Evolutionary conservation across 2,329 filamentous ascomycete genomes (phyloP), one percentile per base, ranked within the genome.

Genomic region (Aureobasidium sp.): DNA sequence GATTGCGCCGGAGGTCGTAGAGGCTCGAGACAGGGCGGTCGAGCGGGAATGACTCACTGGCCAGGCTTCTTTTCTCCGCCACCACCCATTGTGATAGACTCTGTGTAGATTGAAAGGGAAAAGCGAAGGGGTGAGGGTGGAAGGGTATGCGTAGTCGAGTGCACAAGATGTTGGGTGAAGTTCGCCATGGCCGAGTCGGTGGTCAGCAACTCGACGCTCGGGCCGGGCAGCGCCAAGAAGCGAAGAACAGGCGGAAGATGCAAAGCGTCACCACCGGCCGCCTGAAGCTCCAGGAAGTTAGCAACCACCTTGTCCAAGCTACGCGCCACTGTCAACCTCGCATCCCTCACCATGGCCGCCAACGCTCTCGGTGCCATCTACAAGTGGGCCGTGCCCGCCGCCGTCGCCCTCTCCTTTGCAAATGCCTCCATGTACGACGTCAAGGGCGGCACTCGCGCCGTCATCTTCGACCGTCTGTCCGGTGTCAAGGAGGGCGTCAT

Each of bases 361-460:
- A 76, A 79, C 66, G 71, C 74, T 41, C 77, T 89, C 60, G 77
- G 77, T 65, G 68, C 75, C 60, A 69, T 85, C 65, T 88, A 85
- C 74, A 78, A 78, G 62, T 78, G 77, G 69, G 87, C 87, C 58
- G 73, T 96, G 51, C 90, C 91, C 41, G 78, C 81, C 54, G 82
- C 86, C 56, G 70, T 87, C 61, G 88, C 79, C 62, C 74, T 81
- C 62, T 79, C 81, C 54, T 65, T 91, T 56, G 74, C 81, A 60
- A 85, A 90, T 70, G 80, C 88, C 60, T 88, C 90, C 55, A 81
- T 98, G 58, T 98, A 96, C 83, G 93, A 98, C 72, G 93, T 98
- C 68, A 90, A 89, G 70, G 93, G 93, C 68, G 93, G 93, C 64
- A 86, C 85, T 59, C 84, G 93, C 66, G 93, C 93, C 57, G 90